A percentile compares a stretch with the other conserved stretches of the same genome.
phyloP scores from a whole-genome alignment of 1,284 basidiomycete genomes.

The Rhodotorula sp. region DNA sequence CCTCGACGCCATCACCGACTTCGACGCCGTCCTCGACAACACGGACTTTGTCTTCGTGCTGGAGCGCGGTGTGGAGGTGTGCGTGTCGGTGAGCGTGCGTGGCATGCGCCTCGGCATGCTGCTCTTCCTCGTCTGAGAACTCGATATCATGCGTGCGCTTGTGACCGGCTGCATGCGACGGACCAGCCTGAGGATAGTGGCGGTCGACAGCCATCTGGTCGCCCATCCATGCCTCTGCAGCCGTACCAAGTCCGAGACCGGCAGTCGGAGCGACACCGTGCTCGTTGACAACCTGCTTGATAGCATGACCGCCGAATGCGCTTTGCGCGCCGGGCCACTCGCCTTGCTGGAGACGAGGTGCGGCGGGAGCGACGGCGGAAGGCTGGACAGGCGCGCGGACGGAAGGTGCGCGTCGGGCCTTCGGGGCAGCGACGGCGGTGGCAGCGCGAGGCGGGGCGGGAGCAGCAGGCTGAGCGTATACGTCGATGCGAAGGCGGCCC shows the following conservation, averaged over 20 bases:
- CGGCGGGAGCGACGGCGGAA: slow-evolving; percentile 6
- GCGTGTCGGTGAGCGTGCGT: slow-evolving; percentile 18
- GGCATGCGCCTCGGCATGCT: slow-evolving; percentile 50
- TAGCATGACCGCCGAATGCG: neutral
- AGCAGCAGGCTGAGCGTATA: neutral
- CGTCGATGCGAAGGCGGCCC: slow-evolving; percentile 27
- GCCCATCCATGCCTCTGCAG: slow-evolving; percentile 11
- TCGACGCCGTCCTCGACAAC: slow-evolving; percentile 4
- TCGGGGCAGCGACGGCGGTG: slow-evolving; percentile 3
- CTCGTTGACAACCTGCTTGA: slow-evolving; percentile 7
- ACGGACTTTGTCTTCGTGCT: slow-evolving; percentile 35
- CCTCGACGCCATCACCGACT: slow-evolving; percentile 6
- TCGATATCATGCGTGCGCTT: slow-evolving; percentile 47
- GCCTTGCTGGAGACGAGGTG: slow-evolving; percentile 26
- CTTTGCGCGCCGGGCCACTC: slow-evolving; percentile 30
- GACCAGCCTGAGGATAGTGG: neutral
- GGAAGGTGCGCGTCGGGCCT: slow-evolving; percentile 1
- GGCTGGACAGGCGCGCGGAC: slow-evolving; percentile 1
- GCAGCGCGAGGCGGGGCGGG: neutral
- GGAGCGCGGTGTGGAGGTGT: slow-evolving; percentile 32
- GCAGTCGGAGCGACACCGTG: neutral
- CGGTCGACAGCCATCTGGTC: slow-evolving; percentile 22
- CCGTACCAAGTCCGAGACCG: slow-evolving; percentile 24
- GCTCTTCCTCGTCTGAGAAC: slow-evolving; percentile 53
- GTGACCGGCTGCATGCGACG: slow-evolving; percentile 20